Evolutionary conservation across 305 asterid species (phyloP).

Genomic region (Fraxinus albicans): DNA sequence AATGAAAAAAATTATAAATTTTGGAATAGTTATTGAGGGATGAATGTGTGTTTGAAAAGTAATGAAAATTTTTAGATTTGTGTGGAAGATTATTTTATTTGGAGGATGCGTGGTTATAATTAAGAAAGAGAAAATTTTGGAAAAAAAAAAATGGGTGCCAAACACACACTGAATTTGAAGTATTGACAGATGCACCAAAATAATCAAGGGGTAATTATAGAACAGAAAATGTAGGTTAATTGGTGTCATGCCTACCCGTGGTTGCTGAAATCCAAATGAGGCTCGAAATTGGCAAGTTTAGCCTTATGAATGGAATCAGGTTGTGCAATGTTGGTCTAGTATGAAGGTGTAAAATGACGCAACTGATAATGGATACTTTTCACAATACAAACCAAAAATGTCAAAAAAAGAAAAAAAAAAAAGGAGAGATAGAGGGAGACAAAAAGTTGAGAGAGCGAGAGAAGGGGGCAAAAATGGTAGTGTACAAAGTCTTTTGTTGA

Average conservation of each 20-base stretch:
- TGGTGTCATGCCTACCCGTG: background rate
- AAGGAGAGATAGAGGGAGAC: too few species aligned
- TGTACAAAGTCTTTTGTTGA: background rate
- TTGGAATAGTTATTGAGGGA: too few species aligned
- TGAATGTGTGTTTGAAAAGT: too few species aligned
- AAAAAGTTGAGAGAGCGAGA: background rate
- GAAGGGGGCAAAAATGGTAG: background rate
- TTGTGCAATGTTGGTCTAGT: background rate
- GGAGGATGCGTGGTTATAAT: too few species aligned
- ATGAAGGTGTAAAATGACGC: background rate
- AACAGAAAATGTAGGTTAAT: background rate
- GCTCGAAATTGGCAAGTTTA: background rate
- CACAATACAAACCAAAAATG: background rate
- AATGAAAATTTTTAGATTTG: too few species aligned
- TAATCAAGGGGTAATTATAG: background rate
- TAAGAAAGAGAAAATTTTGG: too few species aligned
- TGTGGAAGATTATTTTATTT: too few species aligned
- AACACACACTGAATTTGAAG: background rate
- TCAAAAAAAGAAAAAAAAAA: background rate
- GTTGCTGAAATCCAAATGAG: background rate
- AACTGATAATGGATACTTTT: background rate
- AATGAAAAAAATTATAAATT: too few species aligned
- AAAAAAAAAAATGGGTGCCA: too few species aligned
- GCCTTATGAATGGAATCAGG: background rate
- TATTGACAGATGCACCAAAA: background rate